Evolutionary conservation across 1,139 yeast genomes (phyloP).

Genomic region (Schizosaccharomyces versatilis): DNA sequence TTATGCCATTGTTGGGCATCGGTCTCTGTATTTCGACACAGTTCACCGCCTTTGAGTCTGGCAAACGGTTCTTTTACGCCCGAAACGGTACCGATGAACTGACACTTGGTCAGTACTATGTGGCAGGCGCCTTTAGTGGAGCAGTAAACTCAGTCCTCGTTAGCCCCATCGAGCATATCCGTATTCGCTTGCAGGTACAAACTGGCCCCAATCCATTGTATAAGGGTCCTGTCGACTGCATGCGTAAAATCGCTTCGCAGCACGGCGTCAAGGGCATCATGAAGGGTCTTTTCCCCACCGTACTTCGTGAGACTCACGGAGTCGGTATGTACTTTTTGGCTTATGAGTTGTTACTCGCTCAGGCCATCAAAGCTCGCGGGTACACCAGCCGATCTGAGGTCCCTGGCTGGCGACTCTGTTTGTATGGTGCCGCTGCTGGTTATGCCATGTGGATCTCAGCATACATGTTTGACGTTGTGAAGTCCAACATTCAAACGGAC

Average conservation of each 20-base stretch:
- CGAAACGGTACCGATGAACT: constrained; percentile 21
- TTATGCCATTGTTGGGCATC: constrained; percentile 63
- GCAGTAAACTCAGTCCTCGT: constrained; percentile 49
- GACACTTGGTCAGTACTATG: constrained; percentile 34
- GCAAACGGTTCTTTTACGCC: constrained; percentile 52
- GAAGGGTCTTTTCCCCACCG: constrained; percentile 74
- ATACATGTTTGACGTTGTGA: constrained; percentile 46
- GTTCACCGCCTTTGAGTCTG: constrained; percentile 74
- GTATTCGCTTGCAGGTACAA: constrained; percentile 29
- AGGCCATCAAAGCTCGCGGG: constrained; percentile 21
- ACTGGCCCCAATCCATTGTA: constrained; percentile 24
- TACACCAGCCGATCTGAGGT: constrained; percentile 28
- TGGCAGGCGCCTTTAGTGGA: constrained; percentile 65
- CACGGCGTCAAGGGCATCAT: constrained; percentile 49
- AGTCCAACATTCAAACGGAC: constrained; percentile 50
- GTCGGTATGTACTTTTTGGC: constrained; percentile 63
- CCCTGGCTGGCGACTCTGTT: constrained; percentile 37
- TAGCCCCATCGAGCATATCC: constrained; percentile 52
- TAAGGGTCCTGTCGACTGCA: constrained; percentile 64
- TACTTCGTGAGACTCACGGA: constrained; percentile 64
- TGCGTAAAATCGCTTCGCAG: constrained; percentile 31
- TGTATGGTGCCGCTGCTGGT: constrained; percentile 50
- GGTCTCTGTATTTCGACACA: constrained; percentile 85
- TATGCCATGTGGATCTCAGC: constrained; percentile 50
- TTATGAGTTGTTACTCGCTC: constrained; percentile 38